Evolutionary conservation across 2,329 filamentous ascomycete genomes (phyloP), one percentile per base, ranked within the genome.

Genomic region (Cordyceps cicadae): DNA sequence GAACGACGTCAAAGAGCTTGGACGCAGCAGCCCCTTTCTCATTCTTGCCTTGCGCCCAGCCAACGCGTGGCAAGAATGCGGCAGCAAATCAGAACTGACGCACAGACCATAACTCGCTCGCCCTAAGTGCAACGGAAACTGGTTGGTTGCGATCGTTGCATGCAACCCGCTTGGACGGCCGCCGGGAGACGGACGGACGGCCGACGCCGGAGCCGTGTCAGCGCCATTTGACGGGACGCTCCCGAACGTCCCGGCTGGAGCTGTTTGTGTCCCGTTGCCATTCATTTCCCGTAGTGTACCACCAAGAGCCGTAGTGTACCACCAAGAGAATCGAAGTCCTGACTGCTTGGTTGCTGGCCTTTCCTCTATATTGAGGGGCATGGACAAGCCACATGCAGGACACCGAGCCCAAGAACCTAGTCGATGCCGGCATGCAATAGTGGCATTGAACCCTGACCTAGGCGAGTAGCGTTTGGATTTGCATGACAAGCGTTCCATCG

Each of bases 161-260:
- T 57, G 54, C 54, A 57, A 41, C 21, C 45, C 54, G 32, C 54
- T 41, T 49, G 43, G 54, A 57, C 45, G 15, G 54, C 29, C 19
- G 19, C 26, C 29, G 9, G 43, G 21, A 15, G 34, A 21, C 24
- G 24, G 37, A 43, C 12, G 34, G 12, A 24, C 6, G 12, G 39
- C 39, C 39, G n/a, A 46, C 24, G 17, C 34, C 14, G 37, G 19
- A 24, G 19, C 50, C 9, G 32, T 39, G 12, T 15, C 17, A 21
- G 7, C 21, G 17, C 21, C 29, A 37, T 29, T 29, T 14, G 34
- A 52, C 32, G 50, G 32, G 11, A 21, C n/a, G 11, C 15, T 19
- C 32, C n/a, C 15, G 24, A n/a, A 8, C 50, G 50, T 39, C 50
- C 50, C 14, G 50, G 19, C 12, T 34, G 48, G 26, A 11, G 12